phyloP scores from a whole-genome alignment of 345 rosid genomes.

The Eucalyptus victrix region DNA sequence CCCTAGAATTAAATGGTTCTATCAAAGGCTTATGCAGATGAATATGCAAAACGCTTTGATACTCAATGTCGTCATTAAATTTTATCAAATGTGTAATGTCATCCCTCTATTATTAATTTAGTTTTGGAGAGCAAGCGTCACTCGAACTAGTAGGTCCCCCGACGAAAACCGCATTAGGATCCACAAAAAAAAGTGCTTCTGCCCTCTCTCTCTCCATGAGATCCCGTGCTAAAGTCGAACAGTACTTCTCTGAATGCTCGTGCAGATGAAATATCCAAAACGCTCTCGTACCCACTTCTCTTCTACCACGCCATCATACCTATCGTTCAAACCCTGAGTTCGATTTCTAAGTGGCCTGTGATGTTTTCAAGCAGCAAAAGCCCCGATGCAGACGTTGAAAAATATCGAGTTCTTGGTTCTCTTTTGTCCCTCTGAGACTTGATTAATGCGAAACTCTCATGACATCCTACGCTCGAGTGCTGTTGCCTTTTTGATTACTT shows the following conservation, averaged over 20 bases:
- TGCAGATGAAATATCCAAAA: neutral
- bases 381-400: neutral
- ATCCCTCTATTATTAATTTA: neutral
- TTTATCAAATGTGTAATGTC: no score
- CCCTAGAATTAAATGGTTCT: accelerated
- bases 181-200: neutral
- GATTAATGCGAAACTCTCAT: neutral
- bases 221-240: neutral
- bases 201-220: neutral
- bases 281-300: neutral
- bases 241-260: neutral
- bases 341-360: neutral
- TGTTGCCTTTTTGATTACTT: neutral
- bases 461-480: neutral
- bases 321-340: neutral
- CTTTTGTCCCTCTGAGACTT: neutral
- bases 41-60: no score
- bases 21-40: no score
- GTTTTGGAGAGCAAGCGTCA: neutral
- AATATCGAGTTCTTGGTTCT: neutral
- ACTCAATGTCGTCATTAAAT: no score
- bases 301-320: neutral
- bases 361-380: neutral
- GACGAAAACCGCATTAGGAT: neutral
- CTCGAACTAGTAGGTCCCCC: neutral